Evolutionary conservation across 2,329 filamentous ascomycete genomes (phyloP).

Genomic region (Aspergillus ustus): DNA sequence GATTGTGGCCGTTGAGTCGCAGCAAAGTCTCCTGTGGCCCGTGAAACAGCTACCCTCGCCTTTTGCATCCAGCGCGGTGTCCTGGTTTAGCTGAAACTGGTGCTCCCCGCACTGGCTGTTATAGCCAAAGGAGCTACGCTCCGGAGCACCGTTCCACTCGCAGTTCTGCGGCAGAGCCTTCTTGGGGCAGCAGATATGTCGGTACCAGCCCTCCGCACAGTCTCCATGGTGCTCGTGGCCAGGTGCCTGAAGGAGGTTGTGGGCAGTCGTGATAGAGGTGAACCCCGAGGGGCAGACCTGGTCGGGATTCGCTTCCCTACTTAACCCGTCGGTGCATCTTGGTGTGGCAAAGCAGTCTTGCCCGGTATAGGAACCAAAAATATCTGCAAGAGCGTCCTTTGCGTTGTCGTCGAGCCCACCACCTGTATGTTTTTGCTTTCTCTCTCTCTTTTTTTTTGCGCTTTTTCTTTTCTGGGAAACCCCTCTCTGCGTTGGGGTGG

Average conservation of each 20-base stretch:
- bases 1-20: constrained; percentile 8
- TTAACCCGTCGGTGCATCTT: constrained; percentile 27
- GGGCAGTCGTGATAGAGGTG: constrained; percentile 19
- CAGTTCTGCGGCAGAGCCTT: constrained; percentile 33
- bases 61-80: constrained; percentile 20
- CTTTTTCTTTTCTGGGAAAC: no score
- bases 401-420: background rate
- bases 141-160: constrained; percentile 31
- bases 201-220: constrained; percentile 30
- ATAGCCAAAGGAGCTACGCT: constrained; percentile 19
- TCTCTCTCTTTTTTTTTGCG: no score
- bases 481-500: no score
- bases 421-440: no score
- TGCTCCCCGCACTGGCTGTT: constrained; percentile 12
- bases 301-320: constrained; percentile 19
- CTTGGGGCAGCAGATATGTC: constrained; percentile 36
- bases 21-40: constrained; percentile 24
- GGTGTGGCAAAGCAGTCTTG: constrained; percentile 19
- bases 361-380: constrained; percentile 1
- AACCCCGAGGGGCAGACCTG: constrained; percentile 30
- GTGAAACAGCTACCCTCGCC: constrained; percentile 21
- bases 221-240: constrained; percentile 10
- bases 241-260: constrained; percentile 16
- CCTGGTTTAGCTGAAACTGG: constrained; percentile 24
- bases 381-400: constrained; percentile 1